These are phyloP conservation scores for Venturia effusa DNA, from an alignment of 2,329 filamentous ascomycete genomes.

Conservation along the genomic window DNA sequence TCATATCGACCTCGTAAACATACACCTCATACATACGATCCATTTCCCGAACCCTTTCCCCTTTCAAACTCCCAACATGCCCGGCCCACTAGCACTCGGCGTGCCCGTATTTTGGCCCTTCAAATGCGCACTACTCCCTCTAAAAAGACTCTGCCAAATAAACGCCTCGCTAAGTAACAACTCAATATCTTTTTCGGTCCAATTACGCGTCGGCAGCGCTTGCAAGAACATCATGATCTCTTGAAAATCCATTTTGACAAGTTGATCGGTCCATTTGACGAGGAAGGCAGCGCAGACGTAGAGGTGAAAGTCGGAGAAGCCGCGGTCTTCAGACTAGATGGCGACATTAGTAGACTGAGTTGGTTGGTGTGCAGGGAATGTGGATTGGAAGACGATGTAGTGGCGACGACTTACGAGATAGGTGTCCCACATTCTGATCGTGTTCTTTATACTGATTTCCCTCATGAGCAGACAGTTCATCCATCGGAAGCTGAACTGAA, in stretches of 20 bases:
- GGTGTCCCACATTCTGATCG: slow-evolving; percentile 98
- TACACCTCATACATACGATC: no score
- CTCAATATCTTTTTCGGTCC: slow-evolving; percentile 98
- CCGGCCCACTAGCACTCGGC: background rate
- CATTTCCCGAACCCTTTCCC: background rate
- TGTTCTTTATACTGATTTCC: slow-evolving; percentile 92
- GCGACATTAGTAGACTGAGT: background rate
- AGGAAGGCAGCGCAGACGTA: slow-evolving; percentile 97
- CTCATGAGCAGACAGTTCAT: slow-evolving; percentile 99
- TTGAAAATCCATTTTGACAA: slow-evolving; percentile 95
- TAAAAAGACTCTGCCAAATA: slow-evolving; percentile 97
- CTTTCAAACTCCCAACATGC: slow-evolving; percentile 3
- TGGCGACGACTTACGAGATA: slow-evolving; percentile 61
- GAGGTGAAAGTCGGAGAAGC: slow-evolving; percentile 95
- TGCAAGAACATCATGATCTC: slow-evolving; percentile 99
- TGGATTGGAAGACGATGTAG: slow-evolving; percentile 2
- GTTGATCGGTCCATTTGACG: slow-evolving; percentile 94
- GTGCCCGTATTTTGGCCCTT: slow-evolving; percentile 8
- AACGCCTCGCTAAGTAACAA: slow-evolving; percentile 91
- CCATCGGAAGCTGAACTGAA: slow-evolving; percentile 98
- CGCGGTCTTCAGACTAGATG: slow-evolving; percentile 91
- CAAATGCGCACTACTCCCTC: slow-evolving; percentile 85
- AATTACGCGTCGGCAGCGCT: slow-evolving; percentile 79
- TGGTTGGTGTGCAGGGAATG: background rate
- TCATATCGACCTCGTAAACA: no score